Evolutionary conservation across 1,139 yeast species (phyloP).

Genomic region (Diutina siamensis): DNA sequence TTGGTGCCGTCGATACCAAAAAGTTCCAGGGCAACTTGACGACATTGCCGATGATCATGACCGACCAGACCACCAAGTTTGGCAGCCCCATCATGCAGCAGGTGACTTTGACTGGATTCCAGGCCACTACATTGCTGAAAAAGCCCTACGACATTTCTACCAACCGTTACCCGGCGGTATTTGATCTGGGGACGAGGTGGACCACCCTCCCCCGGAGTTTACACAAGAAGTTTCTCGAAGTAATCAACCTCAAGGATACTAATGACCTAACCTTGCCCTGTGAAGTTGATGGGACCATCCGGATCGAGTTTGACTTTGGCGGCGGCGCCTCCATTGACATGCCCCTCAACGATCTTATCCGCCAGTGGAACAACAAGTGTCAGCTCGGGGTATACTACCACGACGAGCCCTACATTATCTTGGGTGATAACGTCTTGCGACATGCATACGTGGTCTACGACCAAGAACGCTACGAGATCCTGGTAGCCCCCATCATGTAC

Average conservation of each 20-base stretch:
- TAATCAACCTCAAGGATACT: not conserved
- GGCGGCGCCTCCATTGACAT: slow-evolving; percentile 1
- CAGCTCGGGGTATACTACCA: not conserved
- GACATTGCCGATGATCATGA: slow-evolving; percentile 4
- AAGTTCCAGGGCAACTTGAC: slow-evolving; percentile 3
- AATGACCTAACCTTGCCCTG: not conserved
- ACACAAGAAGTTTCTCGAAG: not conserved
- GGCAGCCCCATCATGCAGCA: slow-evolving; percentile 1
- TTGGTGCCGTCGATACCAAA: slow-evolving; percentile 4
- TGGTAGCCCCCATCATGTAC: slow-evolving; percentile 52
- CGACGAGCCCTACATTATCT: slow-evolving; percentile 9
- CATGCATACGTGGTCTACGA: slow-evolving; percentile 73
- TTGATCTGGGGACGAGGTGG: slow-evolving; percentile 1
- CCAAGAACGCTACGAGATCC: slow-evolving; percentile 50
- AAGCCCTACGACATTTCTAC: not conserved
- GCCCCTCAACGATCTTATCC: slow-evolving; percentile 1
- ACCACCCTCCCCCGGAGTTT: not conserved
- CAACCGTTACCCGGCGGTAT: not conserved
- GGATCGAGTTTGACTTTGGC: slow-evolving; percentile 1
- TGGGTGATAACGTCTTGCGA: slow-evolving; percentile 67
- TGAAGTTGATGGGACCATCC: slow-evolving; percentile 2
- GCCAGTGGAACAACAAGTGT: not conserved
- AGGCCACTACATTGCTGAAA: not conserved
- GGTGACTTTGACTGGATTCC: not conserved
- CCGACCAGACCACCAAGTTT: not conserved